Base-by-base conservation (phyloP, 805 yeast species). In the Lipomyces yamadae region DNA sequence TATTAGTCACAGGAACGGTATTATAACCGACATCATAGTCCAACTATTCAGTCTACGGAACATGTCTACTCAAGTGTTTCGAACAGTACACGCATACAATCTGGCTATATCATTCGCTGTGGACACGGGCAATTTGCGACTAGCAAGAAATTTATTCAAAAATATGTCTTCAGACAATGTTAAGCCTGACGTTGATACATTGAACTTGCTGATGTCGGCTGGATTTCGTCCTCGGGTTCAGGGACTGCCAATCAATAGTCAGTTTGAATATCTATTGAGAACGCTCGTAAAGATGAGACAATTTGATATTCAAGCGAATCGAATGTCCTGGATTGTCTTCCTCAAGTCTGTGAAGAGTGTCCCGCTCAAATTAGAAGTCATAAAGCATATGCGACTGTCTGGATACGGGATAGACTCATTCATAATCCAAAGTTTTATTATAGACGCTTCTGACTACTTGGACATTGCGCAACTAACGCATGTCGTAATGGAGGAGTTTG, bases 191-290 rank as follows among this genome's bases (percentile, higher is more conserved):
- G 58, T 60, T 13, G 58, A 59, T 5, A 64, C 70, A 2, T 64
- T 67, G 33, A 67, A 67, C 57, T 35, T 45, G n/a, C 35, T 65
- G 7, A 65, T 65, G 35, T 50, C 56, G 15, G 37, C 65, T 15
- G 55, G 60, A 29, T 15, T 35, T 35, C 53, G 34, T 35, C 18
- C 48, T 8, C 55, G 54, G 13, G 11, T 18, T 37, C 37, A 37
- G 13, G 56, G 59, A n/a, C 18, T 53, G 34, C 35, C 57, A 35
- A 15, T n/a, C 42, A 29, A 37, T n/a, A n/a, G 18, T n/a, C 32
- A 32, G 15, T 29, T 52, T n/a, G 55, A 29, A 24, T 52, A 29
- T 15, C 42, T 64, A 29, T 4, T 45, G 2, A 39, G 57, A 54
- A 6, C 57, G 4, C 35, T 57, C 37, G 13, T 15, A 15, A 50